Conservation (phyloP, 1,139 yeast species). For the Saccharomyces pastorianus region DNA sequence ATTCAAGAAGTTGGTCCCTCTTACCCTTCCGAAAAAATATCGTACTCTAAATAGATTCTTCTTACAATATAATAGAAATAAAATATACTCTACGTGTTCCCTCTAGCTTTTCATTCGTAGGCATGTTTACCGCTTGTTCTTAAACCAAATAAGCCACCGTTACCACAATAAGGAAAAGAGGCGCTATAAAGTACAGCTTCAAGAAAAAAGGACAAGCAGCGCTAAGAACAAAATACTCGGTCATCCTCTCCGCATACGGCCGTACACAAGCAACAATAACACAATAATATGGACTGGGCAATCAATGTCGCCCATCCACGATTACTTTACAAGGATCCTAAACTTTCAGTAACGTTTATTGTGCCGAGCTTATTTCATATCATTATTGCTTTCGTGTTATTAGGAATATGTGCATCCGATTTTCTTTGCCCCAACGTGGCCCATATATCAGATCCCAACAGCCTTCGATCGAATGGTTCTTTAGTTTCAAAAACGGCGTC, state of each 20-base stretch:
- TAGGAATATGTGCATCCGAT: conserved; percentile 31
- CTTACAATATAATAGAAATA: too few species aligned
- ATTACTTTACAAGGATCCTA: conserved; percentile 17
- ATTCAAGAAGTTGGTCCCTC: conserved; percentile 93
- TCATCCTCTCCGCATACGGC: not conserved
- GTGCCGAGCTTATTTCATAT: conserved; percentile 21
- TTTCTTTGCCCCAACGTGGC: conserved; percentile 31
- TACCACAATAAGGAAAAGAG: not conserved
- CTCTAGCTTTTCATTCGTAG: not conserved
- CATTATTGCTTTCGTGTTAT: conserved; percentile 21
- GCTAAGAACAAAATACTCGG: not conserved
- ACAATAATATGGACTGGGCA: conserved; percentile 14
- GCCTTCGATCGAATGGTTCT: conserved; percentile 4
- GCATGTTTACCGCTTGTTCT: not conserved
- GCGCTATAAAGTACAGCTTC: not conserved
- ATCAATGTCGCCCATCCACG: conserved; percentile 24
- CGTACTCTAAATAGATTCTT: conserved; percentile 9
- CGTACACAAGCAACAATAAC: not conserved
- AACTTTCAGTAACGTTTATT: conserved; percentile 16
- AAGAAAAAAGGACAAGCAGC: not conserved
- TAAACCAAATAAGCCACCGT: not conserved
- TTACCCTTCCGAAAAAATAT: conserved; percentile 66
- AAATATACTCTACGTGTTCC: not conserved
- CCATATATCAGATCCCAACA: conserved; percentile 19
- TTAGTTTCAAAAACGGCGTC: conserved; percentile 2